phyloP scores from a whole-genome alignment of 306 rosid genomes.

The Prunus mume region DNA sequence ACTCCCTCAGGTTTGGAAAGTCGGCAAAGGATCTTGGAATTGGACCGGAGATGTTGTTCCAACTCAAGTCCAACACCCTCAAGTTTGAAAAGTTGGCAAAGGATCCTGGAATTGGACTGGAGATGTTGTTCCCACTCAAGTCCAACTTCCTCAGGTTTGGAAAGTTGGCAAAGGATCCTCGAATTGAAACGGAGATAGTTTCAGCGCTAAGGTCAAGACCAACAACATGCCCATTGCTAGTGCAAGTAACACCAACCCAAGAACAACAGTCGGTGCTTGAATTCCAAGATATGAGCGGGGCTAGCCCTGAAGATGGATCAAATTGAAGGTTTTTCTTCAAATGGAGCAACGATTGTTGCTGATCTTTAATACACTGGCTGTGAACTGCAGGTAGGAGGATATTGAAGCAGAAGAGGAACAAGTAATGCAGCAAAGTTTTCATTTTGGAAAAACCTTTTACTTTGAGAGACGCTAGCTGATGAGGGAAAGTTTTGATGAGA shows the following conservation, averaged over 20 bases:
- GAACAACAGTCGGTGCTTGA: neutral
- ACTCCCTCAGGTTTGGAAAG: no score
- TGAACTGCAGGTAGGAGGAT: neutral
- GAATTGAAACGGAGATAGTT: neutral
- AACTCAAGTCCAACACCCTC: neutral
- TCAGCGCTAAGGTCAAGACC: neutral
- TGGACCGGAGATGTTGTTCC: fast-evolving
- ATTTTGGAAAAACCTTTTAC: neutral
- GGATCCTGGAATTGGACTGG: no score
- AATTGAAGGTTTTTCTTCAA: neutral
- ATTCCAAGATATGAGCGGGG: neutral
- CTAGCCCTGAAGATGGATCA: fast-evolving
- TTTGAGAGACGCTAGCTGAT: neutral
- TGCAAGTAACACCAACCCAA: neutral
- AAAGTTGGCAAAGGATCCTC: no score
- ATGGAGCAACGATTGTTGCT: neutral
- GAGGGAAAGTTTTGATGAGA: neutral
- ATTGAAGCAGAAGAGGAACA: neutral
- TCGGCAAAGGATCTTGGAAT: no score
- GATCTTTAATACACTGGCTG: neutral
- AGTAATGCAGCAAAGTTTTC: neutral
- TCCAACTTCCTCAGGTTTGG: no score
- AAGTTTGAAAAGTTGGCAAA: no score
- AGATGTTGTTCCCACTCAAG: no score
- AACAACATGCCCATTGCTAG: neutral